Evolutionary conservation across 306 rosid genomes (phyloP).

Genomic region (Quercus glauca): DNA sequence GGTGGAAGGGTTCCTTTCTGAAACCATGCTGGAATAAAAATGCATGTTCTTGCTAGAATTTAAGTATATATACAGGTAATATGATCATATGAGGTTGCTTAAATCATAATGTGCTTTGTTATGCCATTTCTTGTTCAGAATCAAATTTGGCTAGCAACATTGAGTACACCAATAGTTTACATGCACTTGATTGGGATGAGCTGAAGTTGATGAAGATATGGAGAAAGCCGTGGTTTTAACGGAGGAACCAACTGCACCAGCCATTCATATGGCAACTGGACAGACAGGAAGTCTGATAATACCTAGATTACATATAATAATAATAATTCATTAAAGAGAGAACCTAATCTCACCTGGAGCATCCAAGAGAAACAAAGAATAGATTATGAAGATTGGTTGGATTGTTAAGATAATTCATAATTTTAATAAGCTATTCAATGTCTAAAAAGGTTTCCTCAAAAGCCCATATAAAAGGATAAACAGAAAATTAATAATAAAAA

Average conservation of each 20-base stretch:
- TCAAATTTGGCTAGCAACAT: slow-evolving; percentile 77
- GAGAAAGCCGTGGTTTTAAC: slow-evolving; percentile 78
- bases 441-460: not conserved
- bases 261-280: slow-evolving; percentile 90
- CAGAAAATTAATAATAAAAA: not conserved
- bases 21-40: slow-evolving; percentile 66
- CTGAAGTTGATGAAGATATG: slow-evolving; percentile 68
- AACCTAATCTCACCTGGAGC: slow-evolving; percentile 5
- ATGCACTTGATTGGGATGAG: slow-evolving; percentile 75
- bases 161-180: slow-evolving; percentile 82
- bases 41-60: slow-evolving; percentile 37
- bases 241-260: slow-evolving; percentile 90
- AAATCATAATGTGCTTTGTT: not conserved
- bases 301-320: slow-evolving; percentile 36
- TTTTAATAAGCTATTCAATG: not conserved
- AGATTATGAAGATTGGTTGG: not conserved
- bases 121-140: slow-evolving; percentile 47
- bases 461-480: not conserved
- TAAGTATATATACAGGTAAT: slow-evolving; percentile 3
- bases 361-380: slow-evolving; percentile 1
- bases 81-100: not conserved
- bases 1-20: slow-evolving; percentile 59
- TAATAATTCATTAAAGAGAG: not conserved
- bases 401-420: not conserved
- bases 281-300: slow-evolving; percentile 82